These are phyloP conservation scores for Paspalum vaginatum DNA, from an alignment of 176 grass and related monocot genomes.

Conservation along the genomic window DNA sequence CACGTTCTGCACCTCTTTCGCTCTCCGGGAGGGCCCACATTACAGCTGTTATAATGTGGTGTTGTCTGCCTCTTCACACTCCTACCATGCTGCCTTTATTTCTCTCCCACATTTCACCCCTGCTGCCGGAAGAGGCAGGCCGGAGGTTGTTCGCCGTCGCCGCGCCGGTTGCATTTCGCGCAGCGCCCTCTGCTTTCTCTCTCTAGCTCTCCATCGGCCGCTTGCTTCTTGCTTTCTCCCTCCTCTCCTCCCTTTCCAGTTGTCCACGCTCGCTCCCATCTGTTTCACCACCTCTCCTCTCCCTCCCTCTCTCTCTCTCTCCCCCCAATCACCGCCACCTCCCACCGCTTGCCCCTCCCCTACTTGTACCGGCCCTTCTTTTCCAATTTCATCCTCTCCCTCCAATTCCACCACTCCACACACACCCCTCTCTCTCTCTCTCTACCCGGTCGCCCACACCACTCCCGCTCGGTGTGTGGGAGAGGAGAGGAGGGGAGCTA, in stretches of 20 bases:
- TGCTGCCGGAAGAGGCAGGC: too few relatives aligned
- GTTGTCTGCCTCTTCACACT: slow-evolving; percentile 67
- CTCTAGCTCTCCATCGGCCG: too few relatives aligned
- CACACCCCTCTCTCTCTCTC: neutral
- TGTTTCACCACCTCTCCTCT: slow-evolving; percentile 48
- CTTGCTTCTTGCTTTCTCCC: slow-evolving; percentile 29
- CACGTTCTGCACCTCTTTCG: slow-evolving; percentile 85
- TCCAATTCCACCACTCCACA: slow-evolving; percentile 49
- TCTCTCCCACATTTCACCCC: slow-evolving; percentile 11
- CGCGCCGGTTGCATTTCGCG: neutral
- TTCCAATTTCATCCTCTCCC: slow-evolving; percentile 63
- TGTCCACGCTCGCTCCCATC: slow-evolving; percentile 55
- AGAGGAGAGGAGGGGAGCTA: slow-evolving; percentile 26
- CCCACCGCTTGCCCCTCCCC: slow-evolving; percentile 21
- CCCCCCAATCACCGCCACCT: neutral
- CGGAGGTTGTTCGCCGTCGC: too few relatives aligned
- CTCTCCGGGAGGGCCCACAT: slow-evolving; percentile 57
- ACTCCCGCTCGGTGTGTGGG: slow-evolving; percentile 50
- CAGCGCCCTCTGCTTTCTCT: too few relatives aligned
- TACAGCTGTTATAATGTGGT: slow-evolving; percentile 96
- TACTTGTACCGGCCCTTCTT: slow-evolving; percentile 50
- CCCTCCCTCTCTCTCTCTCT: neutral
- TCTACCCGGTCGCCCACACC: slow-evolving; percentile 38
- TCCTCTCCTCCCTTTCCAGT: slow-evolving; percentile 70
- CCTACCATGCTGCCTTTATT: slow-evolving; percentile 44